Percentiles rank a stretch among this genome's conserved stretches.
phyloP scores from a whole-genome alignment of 768 basidiomycete genomes.

The Mycena rosella region DNA sequence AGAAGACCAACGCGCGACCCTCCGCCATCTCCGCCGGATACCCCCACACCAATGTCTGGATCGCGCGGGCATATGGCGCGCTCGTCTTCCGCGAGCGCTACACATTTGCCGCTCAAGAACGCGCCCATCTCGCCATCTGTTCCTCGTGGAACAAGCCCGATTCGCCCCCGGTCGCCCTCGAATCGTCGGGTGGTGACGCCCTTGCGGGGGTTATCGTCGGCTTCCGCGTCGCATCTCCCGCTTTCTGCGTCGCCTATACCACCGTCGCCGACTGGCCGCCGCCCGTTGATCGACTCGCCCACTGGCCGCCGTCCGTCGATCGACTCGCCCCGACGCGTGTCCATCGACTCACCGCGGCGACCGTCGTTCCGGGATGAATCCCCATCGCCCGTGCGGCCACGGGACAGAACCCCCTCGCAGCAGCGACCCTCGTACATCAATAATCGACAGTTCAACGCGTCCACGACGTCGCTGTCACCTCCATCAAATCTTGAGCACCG shows the following conservation, averaged over 20 bases:
- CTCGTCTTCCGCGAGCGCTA: constrained; percentile 53
- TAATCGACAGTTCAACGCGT: constrained; percentile 70
- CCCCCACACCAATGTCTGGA: constrained; percentile 59
- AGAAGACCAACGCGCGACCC: constrained; percentile 51
- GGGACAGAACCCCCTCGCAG: constrained; percentile 61
- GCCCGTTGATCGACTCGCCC: constrained; percentile 45
- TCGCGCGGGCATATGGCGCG: constrained; percentile 51
- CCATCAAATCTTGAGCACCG: constrained; percentile 70
- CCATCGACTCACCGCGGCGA: constrained; percentile 51
- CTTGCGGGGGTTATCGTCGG: constrained; percentile 59
- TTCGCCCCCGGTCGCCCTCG: constrained; percentile 58
- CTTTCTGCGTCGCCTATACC: constrained; percentile 47
- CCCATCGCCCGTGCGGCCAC: constrained; percentile 59
- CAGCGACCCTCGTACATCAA: constrained; percentile 62
- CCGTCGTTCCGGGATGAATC: constrained; percentile 56
- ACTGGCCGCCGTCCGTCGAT: constrained; percentile 50
- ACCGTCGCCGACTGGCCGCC: constrained; percentile 44
- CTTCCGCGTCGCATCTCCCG: constrained; percentile 67
- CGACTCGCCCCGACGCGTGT: constrained; percentile 43
- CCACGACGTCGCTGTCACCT: constrained; percentile 65
- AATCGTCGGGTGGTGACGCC: constrained; percentile 56
- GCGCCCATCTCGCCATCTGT: constrained; percentile 54
- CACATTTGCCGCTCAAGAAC: constrained; percentile 55
- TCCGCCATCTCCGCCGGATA: constrained; percentile 58
- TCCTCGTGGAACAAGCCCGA: constrained; percentile 56